Conservation (phyloP, 179 eudicot species). For the Patellifolia procumbens region DNA sequence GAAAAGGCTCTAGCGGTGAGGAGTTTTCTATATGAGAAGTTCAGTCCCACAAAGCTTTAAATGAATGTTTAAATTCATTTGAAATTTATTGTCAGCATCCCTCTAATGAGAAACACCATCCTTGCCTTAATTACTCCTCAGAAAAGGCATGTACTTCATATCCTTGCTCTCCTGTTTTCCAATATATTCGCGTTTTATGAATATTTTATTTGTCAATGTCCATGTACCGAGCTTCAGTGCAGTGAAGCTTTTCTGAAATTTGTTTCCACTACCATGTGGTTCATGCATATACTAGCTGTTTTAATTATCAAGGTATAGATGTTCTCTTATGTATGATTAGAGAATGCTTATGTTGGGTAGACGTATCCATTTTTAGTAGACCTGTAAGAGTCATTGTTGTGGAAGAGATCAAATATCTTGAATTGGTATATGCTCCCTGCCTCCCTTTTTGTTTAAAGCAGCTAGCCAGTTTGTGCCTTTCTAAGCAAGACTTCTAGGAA, state of each 20-base stretch:
- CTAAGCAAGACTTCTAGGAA: background rate
- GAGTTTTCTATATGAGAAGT: background rate
- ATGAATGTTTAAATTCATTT: background rate
- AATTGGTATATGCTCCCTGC: background rate
- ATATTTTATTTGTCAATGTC: no score
- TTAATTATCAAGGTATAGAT: background rate
- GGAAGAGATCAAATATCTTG: no score
- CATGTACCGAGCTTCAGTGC: background rate
- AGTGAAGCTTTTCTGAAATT: background rate
- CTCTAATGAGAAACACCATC: background rate
- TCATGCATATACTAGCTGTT: background rate
- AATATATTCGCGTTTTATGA: background rate
- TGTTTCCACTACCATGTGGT: background rate
- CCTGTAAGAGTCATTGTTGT: no score
- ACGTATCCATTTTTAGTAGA: no score
- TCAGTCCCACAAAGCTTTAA: background rate
- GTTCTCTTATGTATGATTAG: background rate
- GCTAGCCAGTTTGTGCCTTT: background rate
- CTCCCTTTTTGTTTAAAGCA: background rate
- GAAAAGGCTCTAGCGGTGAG: no score
- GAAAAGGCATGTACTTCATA: background rate
- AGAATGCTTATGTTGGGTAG: no score
- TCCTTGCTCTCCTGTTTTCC: background rate
- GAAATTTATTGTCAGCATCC: no score
- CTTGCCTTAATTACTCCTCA: background rate